These are phyloP conservation scores for Cytospora mali DNA, from an alignment of 2,329 filamentous ascomycete species.

Conservation along the genomic window DNA sequence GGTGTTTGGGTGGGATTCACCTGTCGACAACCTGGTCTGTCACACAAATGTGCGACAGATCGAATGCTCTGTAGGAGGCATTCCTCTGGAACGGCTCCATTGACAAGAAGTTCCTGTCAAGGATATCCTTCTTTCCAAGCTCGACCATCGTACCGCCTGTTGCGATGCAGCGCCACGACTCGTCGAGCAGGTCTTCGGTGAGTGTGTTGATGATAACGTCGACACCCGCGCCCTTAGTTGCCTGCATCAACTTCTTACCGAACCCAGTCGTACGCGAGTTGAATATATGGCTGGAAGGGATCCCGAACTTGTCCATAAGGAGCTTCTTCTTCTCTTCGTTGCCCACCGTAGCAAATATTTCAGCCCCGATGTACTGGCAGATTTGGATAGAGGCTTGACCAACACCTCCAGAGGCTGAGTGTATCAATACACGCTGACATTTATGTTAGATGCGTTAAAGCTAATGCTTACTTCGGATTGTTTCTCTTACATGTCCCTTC, in stretches of 20 bases:
- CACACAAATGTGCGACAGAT: slow-evolving; percentile 41
- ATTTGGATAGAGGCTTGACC: slow-evolving; percentile 8
- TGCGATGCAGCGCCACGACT: slow-evolving; percentile 32
- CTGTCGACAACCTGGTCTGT: slow-evolving; percentile 33
- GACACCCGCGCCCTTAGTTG: background rate
- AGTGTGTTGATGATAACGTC: slow-evolving; percentile 25
- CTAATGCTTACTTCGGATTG: too few species aligned
- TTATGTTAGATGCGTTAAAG: too few species aligned
- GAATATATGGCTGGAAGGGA: slow-evolving; percentile 29
- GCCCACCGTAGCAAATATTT: slow-evolving; percentile 29
- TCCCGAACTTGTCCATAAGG: too few species aligned
- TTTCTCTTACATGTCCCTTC: too few species aligned
- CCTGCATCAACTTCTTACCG: background rate
- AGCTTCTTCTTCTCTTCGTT: slow-evolving; percentile 18
- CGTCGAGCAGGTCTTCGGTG: background rate
- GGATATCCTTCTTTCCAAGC: slow-evolving; percentile 36
- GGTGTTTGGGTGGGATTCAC: background rate
- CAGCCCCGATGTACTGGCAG: background rate
- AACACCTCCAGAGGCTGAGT: slow-evolving; percentile 13
- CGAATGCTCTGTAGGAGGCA: slow-evolving; percentile 10
- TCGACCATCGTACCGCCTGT: slow-evolving; percentile 37
- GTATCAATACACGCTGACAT: slow-evolving; percentile 13
- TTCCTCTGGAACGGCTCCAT: slow-evolving; percentile 38
- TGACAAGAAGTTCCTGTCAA: slow-evolving; percentile 36
- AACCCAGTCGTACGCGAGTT: slow-evolving; percentile 4